Evolutionary conservation across 176 grass and related monocot genomes (phyloP), one percentile per base, ranked within the genome.

Genomic region (Tillandsia leiboldiana): DNA sequence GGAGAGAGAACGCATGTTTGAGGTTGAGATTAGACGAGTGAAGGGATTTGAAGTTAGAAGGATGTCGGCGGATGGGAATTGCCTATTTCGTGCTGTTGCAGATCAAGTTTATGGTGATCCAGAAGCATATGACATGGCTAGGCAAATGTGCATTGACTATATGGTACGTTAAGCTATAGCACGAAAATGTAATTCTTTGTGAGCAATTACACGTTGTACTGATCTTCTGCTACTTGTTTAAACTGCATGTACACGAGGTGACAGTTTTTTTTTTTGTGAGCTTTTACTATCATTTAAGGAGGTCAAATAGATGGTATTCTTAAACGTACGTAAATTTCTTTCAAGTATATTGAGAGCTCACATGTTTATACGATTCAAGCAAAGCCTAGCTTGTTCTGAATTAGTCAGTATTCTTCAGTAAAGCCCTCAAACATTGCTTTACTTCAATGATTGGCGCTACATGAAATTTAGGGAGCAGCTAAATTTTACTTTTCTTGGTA

Each of bases 51-150:
- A 99, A 72, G 91, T 99, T 24, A 88, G 68, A 83, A 93, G 80
- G 71, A 99, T 94, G 95, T 75, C 80, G 9, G 73, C 81, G 70
- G 95, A 99, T 26, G 95, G 95, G 14, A 99, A 99, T 84, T 99
- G 95, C 71, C 79, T 99, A 42, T 99, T 99, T 76, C 91, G 95
- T 69, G 89, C 95, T 51, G 90, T 99, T 68, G 95, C 95, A 50
- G 95, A 99, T 81, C 95, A 99, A 86, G 95, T 99, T 69, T 99
- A 99, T 66, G 95, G 95, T 79, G 95, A 99, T 47, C 59, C 87
- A 68, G 95, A 99, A 88, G 63, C 75, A 76, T 94, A 91, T 84
- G 95, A 99, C 51, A 86, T 91, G 90, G 82, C 87, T 67, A 94
- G 95, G 65, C 90, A 99, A 70, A 90, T 99, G 90, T 93, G 90